These are phyloP conservation scores for Kodamaea kakaduensis DNA, from an alignment of 805 yeast species.

Conservation along the genomic window DNA sequence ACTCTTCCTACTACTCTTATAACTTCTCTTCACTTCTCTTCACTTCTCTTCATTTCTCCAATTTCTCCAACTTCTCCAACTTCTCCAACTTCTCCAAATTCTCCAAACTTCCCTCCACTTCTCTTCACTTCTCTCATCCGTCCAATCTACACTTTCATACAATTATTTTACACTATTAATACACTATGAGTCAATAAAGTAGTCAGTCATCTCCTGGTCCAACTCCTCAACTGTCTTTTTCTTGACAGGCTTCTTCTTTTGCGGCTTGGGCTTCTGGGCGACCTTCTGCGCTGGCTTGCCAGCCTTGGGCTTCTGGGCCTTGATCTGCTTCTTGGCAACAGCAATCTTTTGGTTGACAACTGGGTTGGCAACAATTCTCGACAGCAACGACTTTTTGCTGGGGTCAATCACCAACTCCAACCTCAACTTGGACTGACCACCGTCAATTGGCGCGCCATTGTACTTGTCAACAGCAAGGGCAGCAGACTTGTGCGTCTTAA, in stretches of 20 bases:
- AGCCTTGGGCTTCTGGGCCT: slow-evolving; percentile 19
- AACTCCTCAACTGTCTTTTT: slow-evolving; percentile 83
- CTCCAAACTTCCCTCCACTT: too few species aligned
- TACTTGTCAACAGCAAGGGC: slow-evolving; percentile 73
- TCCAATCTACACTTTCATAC: too few species aligned
- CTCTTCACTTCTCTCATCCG: too few species aligned
- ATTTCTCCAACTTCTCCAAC: too few species aligned
- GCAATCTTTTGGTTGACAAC: slow-evolving; percentile 16
- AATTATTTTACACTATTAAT: not conserved
- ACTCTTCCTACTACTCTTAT: too few species aligned
- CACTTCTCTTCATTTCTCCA: too few species aligned
- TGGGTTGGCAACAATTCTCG: slow-evolving; percentile 63
- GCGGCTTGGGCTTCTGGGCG: slow-evolving; percentile 11
- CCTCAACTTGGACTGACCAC: slow-evolving; percentile 72
- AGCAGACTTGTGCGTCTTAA: slow-evolving; percentile 67
- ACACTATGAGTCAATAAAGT: slow-evolving; percentile 45
- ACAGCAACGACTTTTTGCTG: slow-evolving; percentile 63
- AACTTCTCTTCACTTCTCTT: too few species aligned
- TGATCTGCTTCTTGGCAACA: slow-evolving; percentile 25
- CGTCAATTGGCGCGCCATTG: slow-evolving; percentile 92
- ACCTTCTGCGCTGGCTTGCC: slow-evolving; percentile 12
- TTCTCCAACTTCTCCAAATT: too few species aligned
- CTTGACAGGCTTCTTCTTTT: slow-evolving; percentile 39
- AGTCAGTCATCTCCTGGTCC: slow-evolving; percentile 98
- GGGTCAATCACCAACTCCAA: slow-evolving; percentile 86